Evolutionary conservation across 179 eudicot species (phyloP).

Genomic region (Kewa caespitosa): DNA sequence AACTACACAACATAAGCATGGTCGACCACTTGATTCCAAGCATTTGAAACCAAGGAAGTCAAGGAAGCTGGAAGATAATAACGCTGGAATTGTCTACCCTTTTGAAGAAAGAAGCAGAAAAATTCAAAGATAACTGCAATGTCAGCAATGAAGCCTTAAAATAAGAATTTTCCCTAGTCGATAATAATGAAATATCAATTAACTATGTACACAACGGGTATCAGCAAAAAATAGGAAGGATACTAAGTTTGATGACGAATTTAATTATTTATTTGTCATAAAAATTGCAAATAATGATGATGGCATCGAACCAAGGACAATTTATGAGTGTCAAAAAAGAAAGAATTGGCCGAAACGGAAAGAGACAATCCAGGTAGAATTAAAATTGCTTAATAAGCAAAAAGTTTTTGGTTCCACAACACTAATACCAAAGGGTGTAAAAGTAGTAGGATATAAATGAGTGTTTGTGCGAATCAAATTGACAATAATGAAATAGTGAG

Average conservation of each 20-base stretch:
- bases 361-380: background rate
- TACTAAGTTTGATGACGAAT: background rate
- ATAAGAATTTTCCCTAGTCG: background rate
- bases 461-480: background rate
- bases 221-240: background rate
- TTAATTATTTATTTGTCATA: background rate
- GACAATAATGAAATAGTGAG: too few relatives aligned
- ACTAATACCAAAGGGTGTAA: background rate
- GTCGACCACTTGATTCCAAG: background rate
- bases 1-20: background rate
- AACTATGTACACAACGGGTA: background rate
- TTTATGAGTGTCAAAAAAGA: background rate
- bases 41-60: too few relatives aligned
- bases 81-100: too few relatives aligned
- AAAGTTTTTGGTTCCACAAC: background rate
- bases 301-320: background rate
- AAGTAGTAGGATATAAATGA: background rate
- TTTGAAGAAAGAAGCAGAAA: too few relatives aligned
- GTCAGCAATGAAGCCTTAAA: background rate
- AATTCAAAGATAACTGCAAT: background rate
- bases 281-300: background rate
- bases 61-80: too few relatives aligned
- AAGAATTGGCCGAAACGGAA: conserved; percentile 16
- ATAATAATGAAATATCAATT: background rate
- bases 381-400: background rate